These are phyloP conservation scores for Lotus japonicus DNA, from an alignment of 306 rosid species.

Conservation along the genomic window DNA sequence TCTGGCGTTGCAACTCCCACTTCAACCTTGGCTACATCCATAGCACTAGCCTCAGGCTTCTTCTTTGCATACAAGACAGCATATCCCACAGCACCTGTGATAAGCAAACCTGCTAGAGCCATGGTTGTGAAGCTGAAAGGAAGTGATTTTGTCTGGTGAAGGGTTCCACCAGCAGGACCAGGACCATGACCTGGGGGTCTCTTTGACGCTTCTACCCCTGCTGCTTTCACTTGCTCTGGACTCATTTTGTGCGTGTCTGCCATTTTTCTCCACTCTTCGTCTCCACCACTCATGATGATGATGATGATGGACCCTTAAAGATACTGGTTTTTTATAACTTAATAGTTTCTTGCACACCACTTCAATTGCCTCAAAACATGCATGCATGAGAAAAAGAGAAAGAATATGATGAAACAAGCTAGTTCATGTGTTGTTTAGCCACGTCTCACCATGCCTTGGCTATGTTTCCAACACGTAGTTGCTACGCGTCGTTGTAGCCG, in stretches of 20 bases:
- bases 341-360: no score
- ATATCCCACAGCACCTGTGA: slow-evolving; percentile 41
- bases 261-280: slow-evolving; percentile 47
- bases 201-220: slow-evolving; percentile 59
- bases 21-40: slow-evolving; percentile 60
- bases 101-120: slow-evolving; percentile 35
- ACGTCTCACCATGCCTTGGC: not conserved
- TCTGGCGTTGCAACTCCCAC: slow-evolving; percentile 38
- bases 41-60: slow-evolving; percentile 64
- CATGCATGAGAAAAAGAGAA: not conserved
- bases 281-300: slow-evolving; percentile 23
- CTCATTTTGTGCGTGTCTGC: slow-evolving; percentile 64
- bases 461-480: slow-evolving; percentile 22
- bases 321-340: no score
- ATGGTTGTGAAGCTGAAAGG: slow-evolving; percentile 35
- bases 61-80: slow-evolving; percentile 41
- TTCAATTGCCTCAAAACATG: no score
- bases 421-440: not conserved
- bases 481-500: slow-evolving; percentile 17
- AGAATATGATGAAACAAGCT: not conserved
- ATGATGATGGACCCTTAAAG: no score
- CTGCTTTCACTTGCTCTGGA: slow-evolving; percentile 45
- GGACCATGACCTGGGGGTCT: slow-evolving; percentile 49
- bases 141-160: slow-evolving; percentile 62
- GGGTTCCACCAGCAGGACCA: slow-evolving; percentile 35